Percentiles rank a stretch among this genome's conserved stretches.
These are phyloP conservation scores for Naegleria lovaniensis DNA, from an alignment of 208 protist species.

Conservation along the genomic window DNA sequence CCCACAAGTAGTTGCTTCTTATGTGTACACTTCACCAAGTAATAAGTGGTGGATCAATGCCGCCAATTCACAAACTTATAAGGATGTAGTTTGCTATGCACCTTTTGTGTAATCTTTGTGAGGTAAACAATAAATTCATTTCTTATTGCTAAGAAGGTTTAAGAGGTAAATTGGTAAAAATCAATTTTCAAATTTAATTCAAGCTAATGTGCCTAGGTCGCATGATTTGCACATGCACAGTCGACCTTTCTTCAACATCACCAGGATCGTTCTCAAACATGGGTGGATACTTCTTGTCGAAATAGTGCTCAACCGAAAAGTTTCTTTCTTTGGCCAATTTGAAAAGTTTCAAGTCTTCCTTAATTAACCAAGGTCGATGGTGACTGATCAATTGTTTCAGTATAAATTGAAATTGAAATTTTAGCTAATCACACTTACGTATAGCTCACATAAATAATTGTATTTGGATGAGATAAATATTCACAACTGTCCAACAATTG, in stretches of 20 bases:
- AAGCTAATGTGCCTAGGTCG: no score
- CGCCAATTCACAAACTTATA: neutral
- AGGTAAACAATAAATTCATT: no score
- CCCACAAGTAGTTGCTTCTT: neutral
- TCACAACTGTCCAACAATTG: neutral
- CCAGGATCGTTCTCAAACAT: slow-evolving; percentile 19
- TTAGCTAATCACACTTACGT: neutral
- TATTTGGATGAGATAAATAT: neutral
- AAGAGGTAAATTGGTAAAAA: no score
- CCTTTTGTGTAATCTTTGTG: neutral
- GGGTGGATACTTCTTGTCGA: neutral
- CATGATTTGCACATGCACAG: neutral
- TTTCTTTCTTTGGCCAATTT: neutral
- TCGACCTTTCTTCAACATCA: neutral
- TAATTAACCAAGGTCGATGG: neutral
- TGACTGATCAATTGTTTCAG: neutral
- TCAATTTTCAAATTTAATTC: no score
- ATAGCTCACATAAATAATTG: neutral
- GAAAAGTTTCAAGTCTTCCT: neutral
- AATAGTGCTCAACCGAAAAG: neutral
- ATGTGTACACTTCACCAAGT: neutral
- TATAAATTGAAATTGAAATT: no score
- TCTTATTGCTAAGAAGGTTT: no score
- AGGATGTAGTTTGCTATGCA: neutral
- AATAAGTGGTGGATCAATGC: neutral